Percentiles rank a stretch among this genome's conserved stretches.
Evolutionary conservation across 495 filamentous ascomycete species (phyloP).

Genomic region (Diplogelasinospora grovesii): DNA sequence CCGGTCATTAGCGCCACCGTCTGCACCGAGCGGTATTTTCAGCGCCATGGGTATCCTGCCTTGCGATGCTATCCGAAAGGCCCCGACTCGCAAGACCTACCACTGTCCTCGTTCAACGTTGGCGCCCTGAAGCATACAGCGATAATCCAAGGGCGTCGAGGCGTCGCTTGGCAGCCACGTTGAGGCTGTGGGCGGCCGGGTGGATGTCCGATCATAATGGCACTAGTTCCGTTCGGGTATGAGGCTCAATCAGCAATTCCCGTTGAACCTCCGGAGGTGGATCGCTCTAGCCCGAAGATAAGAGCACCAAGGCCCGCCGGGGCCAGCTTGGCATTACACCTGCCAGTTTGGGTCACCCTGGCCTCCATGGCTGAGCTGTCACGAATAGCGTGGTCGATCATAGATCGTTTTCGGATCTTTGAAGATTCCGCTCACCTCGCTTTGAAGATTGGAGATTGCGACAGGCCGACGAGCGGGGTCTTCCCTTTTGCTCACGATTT

Average conservation of each 20-base stretch:
- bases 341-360: neutral
- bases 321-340: neutral
- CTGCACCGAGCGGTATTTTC: no score
- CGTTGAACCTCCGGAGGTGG: neutral
- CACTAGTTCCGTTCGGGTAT: neutral
- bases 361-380: conserved; percentile 3
- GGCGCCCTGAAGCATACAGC: no score
- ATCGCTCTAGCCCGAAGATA: neutral
- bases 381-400: conserved; percentile 3
- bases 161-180: conserved; percentile 6
- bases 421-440: conserved; percentile 4
- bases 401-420: neutral
- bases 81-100: no score
- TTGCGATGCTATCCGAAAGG: no score
- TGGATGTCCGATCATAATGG: neutral
- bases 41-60: no score
- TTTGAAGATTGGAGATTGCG: neutral
- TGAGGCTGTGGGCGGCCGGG: neutral
- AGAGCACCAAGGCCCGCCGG: neutral
- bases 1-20: no score
- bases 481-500: no score
- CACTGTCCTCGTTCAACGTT: no score
- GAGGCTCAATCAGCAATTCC: neutral
- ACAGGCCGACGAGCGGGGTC: no score
- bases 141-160: no score